Percentiles rank a stretch among this genome's conserved stretches.
Conservation (phyloP, 2,329 filamentous ascomycete genomes). For the Colletotrichum sp. region DNA sequence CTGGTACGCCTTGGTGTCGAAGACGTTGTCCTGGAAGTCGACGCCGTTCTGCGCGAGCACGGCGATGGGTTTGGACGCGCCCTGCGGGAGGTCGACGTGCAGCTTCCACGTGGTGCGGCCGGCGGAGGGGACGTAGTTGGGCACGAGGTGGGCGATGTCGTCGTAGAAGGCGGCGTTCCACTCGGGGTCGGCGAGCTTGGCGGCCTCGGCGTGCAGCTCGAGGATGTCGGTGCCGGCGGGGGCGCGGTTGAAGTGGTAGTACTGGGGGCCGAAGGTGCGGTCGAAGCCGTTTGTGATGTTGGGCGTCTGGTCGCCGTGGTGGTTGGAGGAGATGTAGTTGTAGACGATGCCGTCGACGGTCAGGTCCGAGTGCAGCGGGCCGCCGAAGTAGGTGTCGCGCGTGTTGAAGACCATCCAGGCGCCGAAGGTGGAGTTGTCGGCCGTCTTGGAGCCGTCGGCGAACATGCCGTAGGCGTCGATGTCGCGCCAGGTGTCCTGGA, state of each 20-base stretch:
- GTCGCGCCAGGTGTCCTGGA: conserved; percentile 58
- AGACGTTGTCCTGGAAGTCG: conserved; percentile 63
- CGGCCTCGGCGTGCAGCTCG: conserved; percentile 58
- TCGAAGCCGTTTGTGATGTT: conserved; percentile 68
- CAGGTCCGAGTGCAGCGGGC: conserved; percentile 63
- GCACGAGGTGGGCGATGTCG: conserved; percentile 62
- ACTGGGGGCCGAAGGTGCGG: conserved; percentile 65
- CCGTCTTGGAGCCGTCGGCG: conserved; percentile 38
- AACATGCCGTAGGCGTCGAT: conserved; percentile 58
- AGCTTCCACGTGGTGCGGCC: conserved; percentile 56
- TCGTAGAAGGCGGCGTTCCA: conserved; percentile 70
- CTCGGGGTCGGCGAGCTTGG: conserved; percentile 50
- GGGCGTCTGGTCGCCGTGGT: conserved; percentile 64
- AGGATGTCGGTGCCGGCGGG: conserved; percentile 48
- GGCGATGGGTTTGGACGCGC: conserved; percentile 53
- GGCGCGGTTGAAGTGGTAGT: conserved; percentile 65
- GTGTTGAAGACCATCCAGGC: conserved; percentile 68
- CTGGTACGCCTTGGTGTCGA: conserved; percentile 54
- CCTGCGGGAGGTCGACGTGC: conserved; percentile 54
- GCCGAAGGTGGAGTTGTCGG: conserved; percentile 56
- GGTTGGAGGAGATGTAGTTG: conserved; percentile 64
- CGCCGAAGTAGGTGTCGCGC: conserved; percentile 63
- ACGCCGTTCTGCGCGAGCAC: conserved; percentile 55
- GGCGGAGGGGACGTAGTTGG: conserved; percentile 61
- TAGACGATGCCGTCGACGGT: conserved; percentile 67